Evolutionary conservation across 169 alveolate species (phyloP).

Genomic region (Neospora caninum): DNA sequence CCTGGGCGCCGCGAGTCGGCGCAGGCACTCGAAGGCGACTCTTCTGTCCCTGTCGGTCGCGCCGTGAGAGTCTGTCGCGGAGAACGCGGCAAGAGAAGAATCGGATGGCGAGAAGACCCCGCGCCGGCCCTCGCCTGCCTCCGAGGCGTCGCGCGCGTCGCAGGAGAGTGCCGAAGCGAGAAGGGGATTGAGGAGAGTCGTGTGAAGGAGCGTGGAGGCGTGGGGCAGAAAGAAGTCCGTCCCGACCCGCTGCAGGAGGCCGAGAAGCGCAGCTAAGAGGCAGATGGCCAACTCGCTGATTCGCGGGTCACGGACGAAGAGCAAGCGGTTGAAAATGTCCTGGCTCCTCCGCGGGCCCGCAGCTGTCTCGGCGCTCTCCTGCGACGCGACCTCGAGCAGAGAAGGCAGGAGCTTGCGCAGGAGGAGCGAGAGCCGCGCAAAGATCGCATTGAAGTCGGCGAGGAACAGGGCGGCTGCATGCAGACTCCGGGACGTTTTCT

Average conservation of each 20-base stretch:
- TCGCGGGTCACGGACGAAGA: neutral
- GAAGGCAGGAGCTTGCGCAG: neutral
- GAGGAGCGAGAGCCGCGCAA: neutral
- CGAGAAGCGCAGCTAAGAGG: slow-evolving; percentile 15
- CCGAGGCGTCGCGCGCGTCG: neutral
- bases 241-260: neutral
- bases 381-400: neutral
- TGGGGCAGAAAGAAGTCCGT: neutral
- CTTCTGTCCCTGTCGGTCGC: neutral
- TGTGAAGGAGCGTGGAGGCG: neutral
- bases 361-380: neutral
- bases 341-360: neutral
- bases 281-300: neutral
- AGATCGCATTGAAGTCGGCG: neutral
- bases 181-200: neutral
- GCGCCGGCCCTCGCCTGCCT: too few relatives aligned
- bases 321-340: neutral
- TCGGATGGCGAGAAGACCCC: too few relatives aligned
- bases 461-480: slow-evolving; percentile 10
- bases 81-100: too few relatives aligned
- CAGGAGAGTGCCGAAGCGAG: neutral
- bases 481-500: neutral
- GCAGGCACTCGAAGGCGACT: neutral
- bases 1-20: neutral
- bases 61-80: too few relatives aligned